These are phyloP conservation scores for Persicaria maculosa DNA, from an alignment of 148 eudicot genomes.

Conservation along the genomic window DNA sequence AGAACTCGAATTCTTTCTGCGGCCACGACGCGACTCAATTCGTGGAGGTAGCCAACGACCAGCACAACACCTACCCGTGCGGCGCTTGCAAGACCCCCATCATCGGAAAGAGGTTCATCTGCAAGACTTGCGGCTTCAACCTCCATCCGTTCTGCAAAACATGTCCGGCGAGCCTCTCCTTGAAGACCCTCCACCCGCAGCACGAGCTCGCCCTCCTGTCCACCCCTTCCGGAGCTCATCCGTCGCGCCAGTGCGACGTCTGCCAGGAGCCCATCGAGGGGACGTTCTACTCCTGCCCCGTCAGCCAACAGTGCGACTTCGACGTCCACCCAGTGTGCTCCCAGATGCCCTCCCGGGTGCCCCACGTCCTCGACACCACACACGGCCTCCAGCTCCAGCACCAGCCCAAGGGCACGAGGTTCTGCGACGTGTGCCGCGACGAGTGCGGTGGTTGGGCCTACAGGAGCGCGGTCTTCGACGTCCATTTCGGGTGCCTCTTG, in stretches of 20 bases:
- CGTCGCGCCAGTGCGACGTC: conserved; percentile 6
- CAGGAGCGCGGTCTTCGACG: conserved; percentile 16
- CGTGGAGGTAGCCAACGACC: too few relatives aligned
- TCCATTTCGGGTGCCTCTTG: conserved; percentile 9
- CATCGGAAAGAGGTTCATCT: conserved; percentile 14
- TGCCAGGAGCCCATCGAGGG: too few relatives aligned
- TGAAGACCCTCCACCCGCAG: not conserved
- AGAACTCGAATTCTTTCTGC: too few relatives aligned
- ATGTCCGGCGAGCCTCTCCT: conserved; percentile 12
- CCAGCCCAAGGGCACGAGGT: not conserved
- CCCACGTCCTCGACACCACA: conserved; percentile 15
- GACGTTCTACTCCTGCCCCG: not conserved
- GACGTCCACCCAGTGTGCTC: conserved; percentile 14
- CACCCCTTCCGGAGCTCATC: too few relatives aligned
- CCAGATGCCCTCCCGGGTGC: conserved; percentile 16
- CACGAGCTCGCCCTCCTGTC: conserved; percentile 16
- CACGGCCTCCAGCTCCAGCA: conserved; percentile 11
- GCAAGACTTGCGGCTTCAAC: conserved; percentile 18
- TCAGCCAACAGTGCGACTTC: not conserved
- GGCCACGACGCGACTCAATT: too few relatives aligned
- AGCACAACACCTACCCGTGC: not conserved
- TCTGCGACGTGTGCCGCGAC: conserved; percentile 14
- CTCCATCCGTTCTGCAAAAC: conserved; percentile 21
- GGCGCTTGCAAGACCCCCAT: conserved; percentile 23
- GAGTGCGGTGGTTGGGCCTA: conserved; percentile 18